Conservation (phyloP, 352 stramenopile species). For the Bremia lactucae region DNA sequence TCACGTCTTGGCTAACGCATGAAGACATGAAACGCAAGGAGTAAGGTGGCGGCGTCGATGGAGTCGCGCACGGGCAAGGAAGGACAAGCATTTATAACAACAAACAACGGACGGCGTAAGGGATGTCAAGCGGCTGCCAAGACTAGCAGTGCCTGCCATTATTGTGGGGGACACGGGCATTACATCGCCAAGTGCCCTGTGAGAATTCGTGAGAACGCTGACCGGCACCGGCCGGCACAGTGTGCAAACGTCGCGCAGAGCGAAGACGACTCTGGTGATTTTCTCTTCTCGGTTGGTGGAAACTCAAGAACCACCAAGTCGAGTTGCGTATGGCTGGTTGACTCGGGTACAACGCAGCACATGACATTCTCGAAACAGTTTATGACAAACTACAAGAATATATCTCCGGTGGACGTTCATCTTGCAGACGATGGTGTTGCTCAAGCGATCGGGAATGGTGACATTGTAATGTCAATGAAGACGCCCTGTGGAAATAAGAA, state of each 20-base stretch:
- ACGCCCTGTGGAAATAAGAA: conserved; percentile 6
- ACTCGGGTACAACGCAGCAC: not conserved
- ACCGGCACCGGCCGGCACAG: no score
- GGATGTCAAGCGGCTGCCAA: not conserved
- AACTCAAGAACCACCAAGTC: not conserved
- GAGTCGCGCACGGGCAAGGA: conserved; percentile 1
- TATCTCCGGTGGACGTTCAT: conserved; percentile 6
- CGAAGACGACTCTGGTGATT: not conserved
- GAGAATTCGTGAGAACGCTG: no score
- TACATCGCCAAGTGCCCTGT: conserved; percentile 3
- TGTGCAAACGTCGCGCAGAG: not conserved
- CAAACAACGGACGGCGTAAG: not conserved
- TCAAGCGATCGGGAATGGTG: conserved; percentile 4
- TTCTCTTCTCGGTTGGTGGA: not conserved
- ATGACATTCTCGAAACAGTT: conserved; percentile 9
- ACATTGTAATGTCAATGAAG: conserved; percentile 13
- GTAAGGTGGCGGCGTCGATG: conserved; percentile 2
- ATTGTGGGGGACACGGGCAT: conserved; percentile 5
- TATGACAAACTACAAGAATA: conserved; percentile 16
- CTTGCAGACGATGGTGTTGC: conserved; percentile 16
- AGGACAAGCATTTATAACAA: conserved; percentile 4
- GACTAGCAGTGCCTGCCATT: conserved; percentile 1
- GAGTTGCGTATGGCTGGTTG: no score
- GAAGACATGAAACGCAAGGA: conserved; percentile 9
- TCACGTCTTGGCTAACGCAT: conserved; percentile 4